Percentiles rank a stretch among this genome's conserved stretches.
These are phyloP conservation scores for Chlamydomonas sp. DNA, from an alignment of 139 green algal genomes.

Conservation along the genomic window DNA sequence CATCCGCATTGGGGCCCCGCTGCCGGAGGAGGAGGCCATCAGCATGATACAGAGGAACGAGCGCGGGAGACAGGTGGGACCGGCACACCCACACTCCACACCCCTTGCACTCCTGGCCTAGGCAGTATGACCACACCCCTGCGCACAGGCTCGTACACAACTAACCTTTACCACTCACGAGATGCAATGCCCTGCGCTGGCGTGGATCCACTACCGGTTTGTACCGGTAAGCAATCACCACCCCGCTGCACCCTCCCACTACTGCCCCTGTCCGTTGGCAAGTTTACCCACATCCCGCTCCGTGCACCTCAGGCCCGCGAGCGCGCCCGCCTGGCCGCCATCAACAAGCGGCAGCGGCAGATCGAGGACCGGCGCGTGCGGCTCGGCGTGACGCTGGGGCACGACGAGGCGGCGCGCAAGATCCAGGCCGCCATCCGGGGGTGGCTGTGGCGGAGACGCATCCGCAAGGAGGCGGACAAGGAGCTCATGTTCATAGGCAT, in stretches of 20 bases:
- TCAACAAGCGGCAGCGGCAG: slow-evolving; percentile 70
- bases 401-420: slow-evolving; percentile 73
- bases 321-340: slow-evolving; percentile 52
- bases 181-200: no score
- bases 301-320: slow-evolving; percentile 64
- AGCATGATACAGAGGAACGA: slow-evolving; percentile 78
- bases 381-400: slow-evolving; percentile 59
- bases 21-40: slow-evolving; percentile 75
- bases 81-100: no score
- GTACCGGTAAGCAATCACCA: no score
- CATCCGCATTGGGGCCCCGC: slow-evolving; percentile 55
- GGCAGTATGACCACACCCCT: no score
- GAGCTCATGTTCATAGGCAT: slow-evolving; percentile 92
- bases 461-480: slow-evolving; percentile 57
- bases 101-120: no score
- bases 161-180: no score
- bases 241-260: no score
- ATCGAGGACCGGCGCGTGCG: slow-evolving; percentile 65
- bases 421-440: slow-evolving; percentile 80
- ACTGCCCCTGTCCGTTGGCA: no score
- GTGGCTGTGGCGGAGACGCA: slow-evolving; percentile 67
- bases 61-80: slow-evolving; percentile 52
- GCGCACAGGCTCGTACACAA: no score
- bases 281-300: neutral
- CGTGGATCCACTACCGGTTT: no score